These are phyloP conservation scores for Casaregolazyma lundiana DNA, from an alignment of 1,139 yeast species.

Conservation along the genomic window DNA sequence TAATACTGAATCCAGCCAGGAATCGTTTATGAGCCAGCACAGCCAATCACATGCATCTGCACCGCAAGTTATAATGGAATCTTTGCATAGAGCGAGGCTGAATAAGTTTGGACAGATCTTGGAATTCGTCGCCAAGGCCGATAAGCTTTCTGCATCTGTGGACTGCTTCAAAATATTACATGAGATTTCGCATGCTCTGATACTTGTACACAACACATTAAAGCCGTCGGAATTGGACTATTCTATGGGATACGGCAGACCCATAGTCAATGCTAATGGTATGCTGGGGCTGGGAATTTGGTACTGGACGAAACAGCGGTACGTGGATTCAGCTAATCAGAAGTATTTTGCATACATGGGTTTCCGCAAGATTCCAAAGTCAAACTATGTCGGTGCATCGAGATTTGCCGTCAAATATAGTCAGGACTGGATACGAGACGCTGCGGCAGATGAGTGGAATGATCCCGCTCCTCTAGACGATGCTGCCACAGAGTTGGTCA, in stretches of 20 bases:
- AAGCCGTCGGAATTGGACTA: conserved; percentile 7
- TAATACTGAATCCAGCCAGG: conserved; percentile 22
- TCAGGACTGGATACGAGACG: conserved; percentile 26
- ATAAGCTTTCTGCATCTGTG: conserved; percentile 29
- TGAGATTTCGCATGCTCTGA: conserved; percentile 29
- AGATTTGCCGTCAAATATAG: conserved; percentile 24
- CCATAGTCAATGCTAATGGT: conserved; percentile 28
- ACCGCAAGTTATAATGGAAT: conserved; percentile 23
- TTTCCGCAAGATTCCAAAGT: conserved; percentile 12
- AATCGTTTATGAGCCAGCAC: conserved; percentile 27
- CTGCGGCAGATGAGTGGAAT: conserved; percentile 22
- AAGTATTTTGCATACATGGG: conserved; percentile 5
- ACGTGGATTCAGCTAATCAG: conserved; percentile 1
- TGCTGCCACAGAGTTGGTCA: conserved; percentile 30
- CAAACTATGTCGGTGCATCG: conserved; percentile 12
- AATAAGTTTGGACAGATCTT: conserved; percentile 30
- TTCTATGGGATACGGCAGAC: conserved; percentile 27
- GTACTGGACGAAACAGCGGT: conserved; percentile 25
- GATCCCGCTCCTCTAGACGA: conserved; percentile 26
- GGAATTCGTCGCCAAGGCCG: conserved; percentile 31
- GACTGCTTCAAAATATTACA: conserved; percentile 35
- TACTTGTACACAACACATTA: conserved; percentile 19
- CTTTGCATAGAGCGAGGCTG: conserved; percentile 29
- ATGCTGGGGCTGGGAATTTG: conserved; percentile 31
- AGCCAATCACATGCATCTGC: conserved; percentile 18